These are phyloP conservation scores for Primulina tabacum DNA, from an alignment of 257 asterid genomes.

Conservation along the genomic window DNA sequence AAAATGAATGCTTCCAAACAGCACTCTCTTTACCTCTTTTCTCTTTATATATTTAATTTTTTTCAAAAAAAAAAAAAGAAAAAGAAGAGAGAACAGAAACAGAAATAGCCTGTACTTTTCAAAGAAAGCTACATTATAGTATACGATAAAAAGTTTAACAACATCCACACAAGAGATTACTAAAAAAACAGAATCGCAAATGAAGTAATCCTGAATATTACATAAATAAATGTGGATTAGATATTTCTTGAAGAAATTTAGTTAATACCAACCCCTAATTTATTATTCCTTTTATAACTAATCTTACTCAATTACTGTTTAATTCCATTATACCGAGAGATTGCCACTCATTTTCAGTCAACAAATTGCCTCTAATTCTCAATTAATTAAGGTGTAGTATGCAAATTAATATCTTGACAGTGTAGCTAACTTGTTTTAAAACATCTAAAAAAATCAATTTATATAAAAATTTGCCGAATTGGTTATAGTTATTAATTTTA, in stretches of 20 bases:
- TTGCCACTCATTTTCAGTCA: conserved; percentile 53
- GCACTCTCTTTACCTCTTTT: no score
- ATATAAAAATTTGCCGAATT: background rate
- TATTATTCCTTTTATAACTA: conserved; percentile 27
- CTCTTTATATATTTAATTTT: no score
- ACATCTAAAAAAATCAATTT: no score
- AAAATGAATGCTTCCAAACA: no score
- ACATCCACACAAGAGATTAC: no score
- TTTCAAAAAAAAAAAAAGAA: no score
- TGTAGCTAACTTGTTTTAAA: conserved; percentile 40
- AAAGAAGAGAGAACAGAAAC: no score
- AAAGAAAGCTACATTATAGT: no score
- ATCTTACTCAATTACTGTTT: conserved; percentile 43
- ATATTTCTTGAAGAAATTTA: conserved; percentile 48
- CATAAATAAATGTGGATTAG: conserved; percentile 19
- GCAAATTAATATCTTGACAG: conserved; percentile 43
- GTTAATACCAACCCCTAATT: conserved; percentile 49
- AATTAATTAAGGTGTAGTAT: conserved; percentile 45
- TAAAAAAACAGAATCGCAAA: conserved; percentile 16
- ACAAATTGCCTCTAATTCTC: conserved; percentile 30
- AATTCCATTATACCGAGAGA: conserved; percentile 47
- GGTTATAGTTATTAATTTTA: background rate
- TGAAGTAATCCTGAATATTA: conserved; percentile 56
- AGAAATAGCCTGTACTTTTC: no score
- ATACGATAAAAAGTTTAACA: no score